Conservation (phyloP, 129 eudicot species). For the Flaveria trinervia region DNA sequence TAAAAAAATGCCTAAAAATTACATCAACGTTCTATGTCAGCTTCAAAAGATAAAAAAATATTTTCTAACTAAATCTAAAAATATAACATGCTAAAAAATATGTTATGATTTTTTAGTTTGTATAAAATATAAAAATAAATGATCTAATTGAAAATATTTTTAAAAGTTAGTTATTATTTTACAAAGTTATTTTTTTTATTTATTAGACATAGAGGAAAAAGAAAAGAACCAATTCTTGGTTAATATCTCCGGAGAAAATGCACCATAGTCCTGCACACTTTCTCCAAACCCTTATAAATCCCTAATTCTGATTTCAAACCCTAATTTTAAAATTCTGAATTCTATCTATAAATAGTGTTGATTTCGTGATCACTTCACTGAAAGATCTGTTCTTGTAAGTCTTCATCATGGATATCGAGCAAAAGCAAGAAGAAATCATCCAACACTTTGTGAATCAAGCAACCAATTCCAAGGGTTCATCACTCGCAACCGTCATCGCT, state of each 20-base stretch:
- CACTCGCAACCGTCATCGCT: constrained; percentile 26
- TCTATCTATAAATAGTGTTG: constrained; percentile 3
- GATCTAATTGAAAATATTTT: too few relatives aligned
- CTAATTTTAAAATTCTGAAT: constrained; percentile 15
- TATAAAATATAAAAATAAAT: too few relatives aligned
- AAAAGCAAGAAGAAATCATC: constrained; percentile 40
- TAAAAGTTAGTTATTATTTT: too few relatives aligned
- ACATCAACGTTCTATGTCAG: too few relatives aligned
- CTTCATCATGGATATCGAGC: constrained; percentile 35
- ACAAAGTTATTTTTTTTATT: too few relatives aligned
- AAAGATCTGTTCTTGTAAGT: background rate
- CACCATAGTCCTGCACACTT: constrained; percentile 1
- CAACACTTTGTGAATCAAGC: constrained; percentile 35
- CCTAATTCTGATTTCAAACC: constrained; percentile 2
- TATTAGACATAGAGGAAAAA: too few relatives aligned
- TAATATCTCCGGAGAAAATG: background rate
- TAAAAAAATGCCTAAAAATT: too few relatives aligned
- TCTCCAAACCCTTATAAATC: background rate
- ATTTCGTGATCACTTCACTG: background rate
- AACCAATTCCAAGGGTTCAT: constrained; percentile 13
- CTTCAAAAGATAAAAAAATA: too few relatives aligned
- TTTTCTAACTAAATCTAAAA: too few relatives aligned
- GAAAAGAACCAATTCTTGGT: background rate
- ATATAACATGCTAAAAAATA: too few relatives aligned
- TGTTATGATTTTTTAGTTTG: too few relatives aligned